Evolutionary conservation across 2,329 filamentous ascomycete species (phyloP).

Genomic region (Parastagonospora avenae): DNA sequence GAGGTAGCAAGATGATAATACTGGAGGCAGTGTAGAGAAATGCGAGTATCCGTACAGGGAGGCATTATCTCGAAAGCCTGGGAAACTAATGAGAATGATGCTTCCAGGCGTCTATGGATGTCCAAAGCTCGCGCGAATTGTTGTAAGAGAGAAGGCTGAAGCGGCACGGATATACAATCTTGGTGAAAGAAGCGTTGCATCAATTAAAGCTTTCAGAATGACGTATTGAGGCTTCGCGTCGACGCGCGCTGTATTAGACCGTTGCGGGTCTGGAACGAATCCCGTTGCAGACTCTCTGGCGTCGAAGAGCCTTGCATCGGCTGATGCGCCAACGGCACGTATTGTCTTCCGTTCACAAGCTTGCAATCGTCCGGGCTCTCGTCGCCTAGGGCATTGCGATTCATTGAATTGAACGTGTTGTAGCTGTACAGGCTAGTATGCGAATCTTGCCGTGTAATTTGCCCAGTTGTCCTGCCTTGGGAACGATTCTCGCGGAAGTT

Average conservation of each 20-base stretch:
- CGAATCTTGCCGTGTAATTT: slow-evolving; percentile 36
- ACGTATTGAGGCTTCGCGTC: slow-evolving; percentile 20
- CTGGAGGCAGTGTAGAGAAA: neutral
- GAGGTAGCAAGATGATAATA: neutral
- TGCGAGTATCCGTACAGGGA: neutral
- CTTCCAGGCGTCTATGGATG: neutral
- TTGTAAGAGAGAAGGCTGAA: neutral
- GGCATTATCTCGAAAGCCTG: neutral
- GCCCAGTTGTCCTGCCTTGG: slow-evolving; percentile 24
- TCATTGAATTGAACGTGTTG: slow-evolving; percentile 38
- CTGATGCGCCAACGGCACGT: slow-evolving; percentile 30
- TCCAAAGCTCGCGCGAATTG: neutral
- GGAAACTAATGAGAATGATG: neutral
- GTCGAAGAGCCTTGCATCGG: slow-evolving; percentile 12
- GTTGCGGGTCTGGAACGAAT: slow-evolving; percentile 7
- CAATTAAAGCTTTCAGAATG: slow-evolving; percentile 6
- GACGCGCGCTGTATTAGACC: slow-evolving; percentile 15
- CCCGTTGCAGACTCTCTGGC: slow-evolving; percentile 5
- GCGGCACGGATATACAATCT: neutral
- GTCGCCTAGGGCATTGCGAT: slow-evolving; percentile 31
- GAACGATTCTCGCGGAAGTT: slow-evolving; percentile 22
- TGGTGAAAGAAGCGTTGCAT: neutral
- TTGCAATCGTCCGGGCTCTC: slow-evolving; percentile 32
- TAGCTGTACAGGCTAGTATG: slow-evolving; percentile 49
- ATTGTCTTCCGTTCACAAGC: slow-evolving; percentile 49